Base-by-base conservation (phyloP, 1,284 basidiomycete genomes). In the Rhodotorula sp. region DNA sequence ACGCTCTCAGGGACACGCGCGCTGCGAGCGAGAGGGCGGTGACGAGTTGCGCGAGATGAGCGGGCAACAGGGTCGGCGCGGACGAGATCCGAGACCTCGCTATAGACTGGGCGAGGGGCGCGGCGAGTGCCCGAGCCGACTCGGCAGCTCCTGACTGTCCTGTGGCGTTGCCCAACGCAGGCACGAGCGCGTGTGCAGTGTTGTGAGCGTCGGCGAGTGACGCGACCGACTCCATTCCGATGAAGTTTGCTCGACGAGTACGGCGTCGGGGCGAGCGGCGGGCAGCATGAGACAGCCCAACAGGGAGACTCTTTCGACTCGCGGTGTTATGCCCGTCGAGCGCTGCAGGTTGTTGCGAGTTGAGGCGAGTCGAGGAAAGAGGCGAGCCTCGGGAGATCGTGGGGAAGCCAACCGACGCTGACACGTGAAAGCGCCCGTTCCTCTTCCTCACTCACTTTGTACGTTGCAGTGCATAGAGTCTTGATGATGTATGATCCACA, bases 1-100 rank as follows among this genome's bases (percentile, higher is more conserved):
- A 76, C 1, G 81, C 76, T 43, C 82, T 73, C 19, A 84, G 66
- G 2, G 79, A 80, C 45, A 83, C 67, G 14, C 81, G 76, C 0
- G 83, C 79, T 3, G 79, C 78, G 12, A 82, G 78, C 1, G 82
- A 79, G 34, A 83, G 75, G 7, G 81, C 79, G 0, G 82, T 81
- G 67, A 84, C 79, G 47, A 83, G 77, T 47, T 77, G 76, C 2
- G 83, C 82, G 60, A 84, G 73, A 16, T 78, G 79, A 7, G 78
- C 64, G 0, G 83, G 82, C 31, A 83, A 79, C 43, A 84, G 62
- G 19, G 82, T 82, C 16, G 77, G 71, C 15, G 50, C 26, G 19
- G 64, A 52, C 12, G 68, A 62, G 45, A 73, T 66, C 21, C 63
- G 66, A 12, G 71, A 66, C 4, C 57, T 61, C 18, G 68, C 67